Conservation (phyloP, 108 stramenopile species). For the Mayamaea pseudoterrestris region DNA sequence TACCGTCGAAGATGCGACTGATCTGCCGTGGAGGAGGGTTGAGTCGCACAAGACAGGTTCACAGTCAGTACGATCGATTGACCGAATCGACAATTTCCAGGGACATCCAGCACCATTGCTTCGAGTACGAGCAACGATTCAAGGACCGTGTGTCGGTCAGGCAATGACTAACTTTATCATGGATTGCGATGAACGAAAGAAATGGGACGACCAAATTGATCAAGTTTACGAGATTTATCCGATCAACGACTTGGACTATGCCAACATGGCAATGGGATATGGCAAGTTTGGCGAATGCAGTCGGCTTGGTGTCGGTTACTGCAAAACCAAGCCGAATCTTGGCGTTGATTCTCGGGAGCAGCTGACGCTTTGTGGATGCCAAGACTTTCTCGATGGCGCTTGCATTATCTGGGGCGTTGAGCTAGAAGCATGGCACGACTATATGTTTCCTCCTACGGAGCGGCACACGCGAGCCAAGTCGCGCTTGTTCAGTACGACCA, state of each 20-base stretch:
- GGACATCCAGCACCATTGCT: slow-evolving; percentile 38
- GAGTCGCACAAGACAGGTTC: slow-evolving; percentile 26
- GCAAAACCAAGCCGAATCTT: slow-evolving; percentile 34
- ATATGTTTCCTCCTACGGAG: slow-evolving; percentile 40
- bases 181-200: slow-evolving; percentile 33
- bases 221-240: slow-evolving; percentile 46
- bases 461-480: slow-evolving; percentile 45
- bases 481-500: slow-evolving; percentile 44
- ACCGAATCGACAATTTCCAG: slow-evolving; percentile 61
- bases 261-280: slow-evolving; percentile 60
- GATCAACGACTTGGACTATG: slow-evolving; percentile 46
- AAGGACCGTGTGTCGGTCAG: slow-evolving; percentile 44
- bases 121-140: slow-evolving; percentile 38
- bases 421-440: slow-evolving; percentile 42
- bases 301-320: slow-evolving; percentile 51
- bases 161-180: slow-evolving; percentile 54
- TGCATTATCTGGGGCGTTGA: slow-evolving; percentile 63
- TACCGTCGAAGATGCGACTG: neutral
- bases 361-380: slow-evolving; percentile 59
- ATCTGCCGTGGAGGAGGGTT: slow-evolving; percentile 41
- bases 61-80: slow-evolving; percentile 32
- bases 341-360: slow-evolving; percentile 48
- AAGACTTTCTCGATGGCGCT: slow-evolving; percentile 44
- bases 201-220: slow-evolving; percentile 53
- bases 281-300: slow-evolving; percentile 46